These are phyloP conservation scores for Vitis rotundifolia DNA, from an alignment of 164 flowering plant species.

Conservation along the genomic window DNA sequence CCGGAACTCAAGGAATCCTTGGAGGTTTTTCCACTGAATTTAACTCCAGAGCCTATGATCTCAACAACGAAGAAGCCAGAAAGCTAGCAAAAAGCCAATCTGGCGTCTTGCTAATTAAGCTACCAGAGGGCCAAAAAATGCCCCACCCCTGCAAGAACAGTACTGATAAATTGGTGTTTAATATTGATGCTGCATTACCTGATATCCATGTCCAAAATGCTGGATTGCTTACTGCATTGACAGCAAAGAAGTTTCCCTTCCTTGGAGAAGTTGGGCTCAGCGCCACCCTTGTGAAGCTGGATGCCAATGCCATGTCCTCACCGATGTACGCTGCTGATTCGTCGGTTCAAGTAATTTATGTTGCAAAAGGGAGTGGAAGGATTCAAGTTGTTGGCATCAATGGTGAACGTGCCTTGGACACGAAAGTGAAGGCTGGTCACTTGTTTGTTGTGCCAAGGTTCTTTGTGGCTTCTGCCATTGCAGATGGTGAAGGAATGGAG, in stretches of 20 bases:
- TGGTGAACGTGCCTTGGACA: slow-evolving; percentile 24
- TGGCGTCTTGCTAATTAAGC: slow-evolving; percentile 20
- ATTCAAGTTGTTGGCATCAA: slow-evolving; percentile 33
- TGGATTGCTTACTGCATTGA: slow-evolving; percentile 8
- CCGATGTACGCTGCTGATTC: slow-evolving; percentile 20
- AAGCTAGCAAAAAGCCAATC: slow-evolving; percentile 27
- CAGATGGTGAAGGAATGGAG: slow-evolving; percentile 34
- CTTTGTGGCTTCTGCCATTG: slow-evolving; percentile 24
- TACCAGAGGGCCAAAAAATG: slow-evolving; percentile 10
- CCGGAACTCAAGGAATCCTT: slow-evolving; percentile 24
- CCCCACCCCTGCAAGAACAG: slow-evolving; percentile 12
- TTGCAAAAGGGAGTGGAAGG: slow-evolving; percentile 27
- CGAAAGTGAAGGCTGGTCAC: slow-evolving; percentile 17
- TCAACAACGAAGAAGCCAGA: slow-evolving; percentile 12
- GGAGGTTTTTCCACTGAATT: slow-evolving; percentile 25
- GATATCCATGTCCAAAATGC: slow-evolving; percentile 15
- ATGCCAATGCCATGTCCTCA: slow-evolving; percentile 15
- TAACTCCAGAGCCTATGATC: slow-evolving; percentile 5
- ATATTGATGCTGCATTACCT: slow-evolving; percentile 2
- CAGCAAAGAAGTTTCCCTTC: slow-evolving; percentile 13
- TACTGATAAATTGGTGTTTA: not conserved
- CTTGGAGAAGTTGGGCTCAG: slow-evolving; percentile 32
- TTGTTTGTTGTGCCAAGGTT: slow-evolving; percentile 39
- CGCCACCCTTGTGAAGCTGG: slow-evolving; percentile 18
- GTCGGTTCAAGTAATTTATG: slow-evolving; percentile 22